Evolutionary conservation across 768 basidiomycete species (phyloP).

Genomic region (Sarcodon sp.): DNA sequence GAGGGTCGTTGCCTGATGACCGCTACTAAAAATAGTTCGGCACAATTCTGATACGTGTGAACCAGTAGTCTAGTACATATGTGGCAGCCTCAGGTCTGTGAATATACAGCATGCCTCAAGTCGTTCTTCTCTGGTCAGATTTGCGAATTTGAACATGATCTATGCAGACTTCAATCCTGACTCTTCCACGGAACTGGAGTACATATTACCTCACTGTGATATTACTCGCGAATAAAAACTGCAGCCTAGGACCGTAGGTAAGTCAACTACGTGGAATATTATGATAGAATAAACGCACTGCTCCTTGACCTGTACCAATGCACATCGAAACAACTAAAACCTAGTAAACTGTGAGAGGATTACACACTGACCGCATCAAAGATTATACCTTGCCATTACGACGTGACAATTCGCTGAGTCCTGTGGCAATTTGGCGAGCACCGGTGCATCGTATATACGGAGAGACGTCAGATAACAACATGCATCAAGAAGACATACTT

Average conservation of each 20-base stretch:
- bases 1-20: neutral
- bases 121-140: no score
- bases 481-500: neutral
- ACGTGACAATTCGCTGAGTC: slow-evolving; percentile 60
- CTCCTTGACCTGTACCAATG: slow-evolving; percentile 88
- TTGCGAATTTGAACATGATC: no score
- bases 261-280: slow-evolving; percentile 19
- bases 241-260: slow-evolving; percentile 5
- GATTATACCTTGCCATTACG: slow-evolving; percentile 49
- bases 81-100: no score
- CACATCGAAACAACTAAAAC: slow-evolving; percentile 86
- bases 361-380: slow-evolving; percentile 3
- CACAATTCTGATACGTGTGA: neutral
- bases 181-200: no score
- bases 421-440: slow-evolving; percentile 74
- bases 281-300: slow-evolving; percentile 59
- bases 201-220: neutral
- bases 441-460: slow-evolving; percentile 60
- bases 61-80: no score
- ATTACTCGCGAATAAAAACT: slow-evolving; percentile 15
- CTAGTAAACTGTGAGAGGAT: slow-evolving; percentile 20
- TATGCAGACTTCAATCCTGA: no score
- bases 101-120: no score
- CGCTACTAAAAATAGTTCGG: neutral
- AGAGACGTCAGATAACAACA: slow-evolving; percentile 8